A percentile compares a stretch with the other conserved stretches of the same genome.
These are phyloP conservation scores for Saksenaea vasiformis DNA, from an alignment of 371 early-diverging fungal species.

Conservation along the genomic window DNA sequence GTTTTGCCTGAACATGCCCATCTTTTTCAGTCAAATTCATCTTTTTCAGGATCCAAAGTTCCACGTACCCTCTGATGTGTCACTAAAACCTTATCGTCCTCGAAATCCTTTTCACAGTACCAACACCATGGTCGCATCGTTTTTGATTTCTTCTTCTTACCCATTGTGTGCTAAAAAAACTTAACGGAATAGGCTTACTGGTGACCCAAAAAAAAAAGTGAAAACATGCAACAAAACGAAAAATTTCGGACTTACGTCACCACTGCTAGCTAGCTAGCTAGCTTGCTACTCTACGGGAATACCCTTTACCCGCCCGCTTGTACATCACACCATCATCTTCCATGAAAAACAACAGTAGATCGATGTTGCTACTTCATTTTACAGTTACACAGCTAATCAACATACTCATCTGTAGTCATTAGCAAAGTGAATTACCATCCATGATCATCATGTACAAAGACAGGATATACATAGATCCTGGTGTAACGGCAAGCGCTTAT, in stretches of 20 bases:
- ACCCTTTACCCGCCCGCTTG: too few species aligned
- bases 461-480: too few species aligned
- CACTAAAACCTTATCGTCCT: constrained; percentile 92
- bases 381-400: too few species aligned
- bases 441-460: too few species aligned
- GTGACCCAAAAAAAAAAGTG: constrained; percentile 4
- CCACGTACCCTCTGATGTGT: constrained; percentile 76
- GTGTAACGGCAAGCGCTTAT: too few species aligned
- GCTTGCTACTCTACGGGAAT: too few species aligned
- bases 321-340: too few species aligned
- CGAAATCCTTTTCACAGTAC: constrained; percentile 97
- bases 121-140: constrained; percentile 57
- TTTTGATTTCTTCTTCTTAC: constrained; percentile 52
- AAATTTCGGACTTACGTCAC: not conserved
- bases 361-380: too few species aligned
- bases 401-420: too few species aligned
- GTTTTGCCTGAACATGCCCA: constrained; percentile 65
- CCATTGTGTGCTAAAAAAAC: constrained; percentile 28
- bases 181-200: not conserved
- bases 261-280: too few species aligned
- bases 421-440: too few species aligned
- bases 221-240: constrained; percentile 9
- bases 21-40: not conserved
- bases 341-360: too few species aligned
- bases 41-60: not conserved